These are phyloP conservation scores for Monosporascus sp. DNA, from an alignment of 2,329 filamentous ascomycete species.

Conservation along the genomic window DNA sequence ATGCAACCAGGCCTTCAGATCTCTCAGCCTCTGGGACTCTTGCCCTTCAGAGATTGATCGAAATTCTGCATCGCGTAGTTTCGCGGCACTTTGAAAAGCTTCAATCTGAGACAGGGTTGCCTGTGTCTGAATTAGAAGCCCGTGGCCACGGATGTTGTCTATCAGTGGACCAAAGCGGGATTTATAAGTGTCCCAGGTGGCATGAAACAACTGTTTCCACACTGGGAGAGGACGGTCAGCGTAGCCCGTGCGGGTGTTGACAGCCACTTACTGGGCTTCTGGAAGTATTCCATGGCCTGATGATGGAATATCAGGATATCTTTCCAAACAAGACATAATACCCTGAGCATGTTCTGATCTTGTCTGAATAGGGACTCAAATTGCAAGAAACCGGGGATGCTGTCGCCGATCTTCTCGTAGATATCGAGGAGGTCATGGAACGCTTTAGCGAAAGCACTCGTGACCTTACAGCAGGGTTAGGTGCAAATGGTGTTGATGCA, in stretches of 20 bases:
- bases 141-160: conserved; percentile 12
- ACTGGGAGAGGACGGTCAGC: conserved; percentile 6
- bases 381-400: conserved; percentile 13
- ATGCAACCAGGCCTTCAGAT: conserved; percentile 8
- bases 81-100: conserved; percentile 2
- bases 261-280: conserved; percentile 10
- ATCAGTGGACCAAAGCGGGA: conserved; percentile 10
- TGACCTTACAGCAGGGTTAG: neutral
- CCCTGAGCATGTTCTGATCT: conserved; percentile 8
- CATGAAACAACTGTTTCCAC: conserved; percentile 21
- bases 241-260: no score
- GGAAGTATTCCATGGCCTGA: conserved; percentile 11
- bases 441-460: conserved; percentile 3
- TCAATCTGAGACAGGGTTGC: conserved; percentile 14
- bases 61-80: neutral
- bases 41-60: conserved; percentile 2
- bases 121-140: conserved; percentile 15
- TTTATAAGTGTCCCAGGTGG: conserved; percentile 19
- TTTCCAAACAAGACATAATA: conserved; percentile 13
- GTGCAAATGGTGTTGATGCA: neutral
- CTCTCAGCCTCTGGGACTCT: neutral
- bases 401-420: conserved; percentile 12
- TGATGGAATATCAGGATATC: conserved; percentile 16
- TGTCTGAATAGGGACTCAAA: conserved; percentile 13
- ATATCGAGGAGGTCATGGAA: conserved; percentile 13